A percentile compares a stretch with the other conserved stretches of the same genome.
Conservation (phyloP, 352 stramenopile genomes). For the Phytophthora foliorum region DNA sequence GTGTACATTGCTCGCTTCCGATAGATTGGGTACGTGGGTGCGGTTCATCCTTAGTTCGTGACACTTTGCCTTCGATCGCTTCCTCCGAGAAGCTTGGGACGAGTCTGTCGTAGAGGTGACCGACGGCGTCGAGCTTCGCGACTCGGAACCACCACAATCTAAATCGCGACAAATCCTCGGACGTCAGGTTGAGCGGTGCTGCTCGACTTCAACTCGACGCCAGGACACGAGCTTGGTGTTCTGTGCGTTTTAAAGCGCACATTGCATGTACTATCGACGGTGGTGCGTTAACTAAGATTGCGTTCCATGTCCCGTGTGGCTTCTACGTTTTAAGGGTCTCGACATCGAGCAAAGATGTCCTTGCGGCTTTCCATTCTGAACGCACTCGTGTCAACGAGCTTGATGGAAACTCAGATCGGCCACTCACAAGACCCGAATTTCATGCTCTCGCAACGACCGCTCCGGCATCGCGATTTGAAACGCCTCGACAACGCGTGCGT, state of each 20-base stretch:
- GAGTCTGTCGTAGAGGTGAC: neutral
- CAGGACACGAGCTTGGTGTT: neutral
- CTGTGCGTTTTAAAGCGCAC: neutral
- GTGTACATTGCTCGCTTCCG: too few relatives aligned
- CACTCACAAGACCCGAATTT: slow-evolving; percentile 4
- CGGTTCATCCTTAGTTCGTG: too few relatives aligned
- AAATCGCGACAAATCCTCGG: slow-evolving; percentile 15
- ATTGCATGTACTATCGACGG: slow-evolving; percentile 26
- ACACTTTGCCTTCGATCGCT: too few relatives aligned
- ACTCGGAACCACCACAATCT: slow-evolving; percentile 10
- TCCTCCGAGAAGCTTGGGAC: too few relatives aligned
- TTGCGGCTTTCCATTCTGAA: slow-evolving; percentile 36
- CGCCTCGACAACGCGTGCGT: neutral
- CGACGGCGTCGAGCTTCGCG: neutral
- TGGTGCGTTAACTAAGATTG: slow-evolving; percentile 30
- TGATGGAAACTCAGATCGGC: slow-evolving; percentile 13
- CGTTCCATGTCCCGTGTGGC: neutral
- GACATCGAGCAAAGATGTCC: slow-evolving; percentile 27
- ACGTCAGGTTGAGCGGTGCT: neutral
- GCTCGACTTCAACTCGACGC: slow-evolving; percentile 15
- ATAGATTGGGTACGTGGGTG: too few relatives aligned
- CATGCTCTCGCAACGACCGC: slow-evolving; percentile 11
- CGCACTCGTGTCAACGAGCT: slow-evolving; percentile 38
- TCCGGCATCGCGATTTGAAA: slow-evolving; percentile 21
- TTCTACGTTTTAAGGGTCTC: slow-evolving; percentile 6